Conservation (phyloP, 768 basidiomycete genomes). For the Tylopilus vinaceipallidus region DNA sequence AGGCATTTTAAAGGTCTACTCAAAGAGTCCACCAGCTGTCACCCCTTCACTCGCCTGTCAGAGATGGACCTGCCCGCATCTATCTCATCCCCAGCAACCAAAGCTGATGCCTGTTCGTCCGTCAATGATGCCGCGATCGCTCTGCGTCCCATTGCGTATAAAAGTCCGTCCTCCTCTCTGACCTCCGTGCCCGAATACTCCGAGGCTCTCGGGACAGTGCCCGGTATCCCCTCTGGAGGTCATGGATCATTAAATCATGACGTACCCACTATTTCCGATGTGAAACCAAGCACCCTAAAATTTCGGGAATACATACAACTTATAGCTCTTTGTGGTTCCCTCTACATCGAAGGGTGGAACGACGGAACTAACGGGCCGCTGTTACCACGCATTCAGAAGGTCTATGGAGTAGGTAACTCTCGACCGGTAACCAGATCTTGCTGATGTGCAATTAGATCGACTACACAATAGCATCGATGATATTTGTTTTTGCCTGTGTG, state of each 20-base stretch:
- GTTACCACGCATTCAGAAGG: constrained; percentile 64
- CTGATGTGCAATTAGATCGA: constrained; percentile 36
- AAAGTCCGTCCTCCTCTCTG: constrained; percentile 1
- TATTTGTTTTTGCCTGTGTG: constrained; percentile 51
- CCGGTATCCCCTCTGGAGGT: background rate
- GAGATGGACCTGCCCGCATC: constrained; percentile 1
- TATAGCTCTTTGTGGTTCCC: constrained; percentile 48
- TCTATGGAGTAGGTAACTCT: constrained; percentile 41
- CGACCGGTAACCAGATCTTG: background rate
- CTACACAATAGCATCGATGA: constrained; percentile 51
- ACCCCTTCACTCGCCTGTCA: background rate
- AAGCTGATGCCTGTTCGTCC: background rate
- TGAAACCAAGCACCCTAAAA: constrained; percentile 7
- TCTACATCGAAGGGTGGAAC: constrained; percentile 75
- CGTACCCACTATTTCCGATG: background rate
- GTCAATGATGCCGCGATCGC: constrained; percentile 1
- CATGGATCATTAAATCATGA: background rate
- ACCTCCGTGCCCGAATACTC: constrained; percentile 3
- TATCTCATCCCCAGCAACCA: background rate
- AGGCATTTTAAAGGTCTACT: constrained; percentile 1
- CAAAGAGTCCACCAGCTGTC: background rate
- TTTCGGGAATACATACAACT: constrained; percentile 44
- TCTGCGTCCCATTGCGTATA: constrained; percentile 1
- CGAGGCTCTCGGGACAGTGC: constrained; percentile 2
- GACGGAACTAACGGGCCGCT: constrained; percentile 75